Evolutionary conservation across 768 basidiomycete species (phyloP).

Genomic region (Lactarius quietus): DNA sequence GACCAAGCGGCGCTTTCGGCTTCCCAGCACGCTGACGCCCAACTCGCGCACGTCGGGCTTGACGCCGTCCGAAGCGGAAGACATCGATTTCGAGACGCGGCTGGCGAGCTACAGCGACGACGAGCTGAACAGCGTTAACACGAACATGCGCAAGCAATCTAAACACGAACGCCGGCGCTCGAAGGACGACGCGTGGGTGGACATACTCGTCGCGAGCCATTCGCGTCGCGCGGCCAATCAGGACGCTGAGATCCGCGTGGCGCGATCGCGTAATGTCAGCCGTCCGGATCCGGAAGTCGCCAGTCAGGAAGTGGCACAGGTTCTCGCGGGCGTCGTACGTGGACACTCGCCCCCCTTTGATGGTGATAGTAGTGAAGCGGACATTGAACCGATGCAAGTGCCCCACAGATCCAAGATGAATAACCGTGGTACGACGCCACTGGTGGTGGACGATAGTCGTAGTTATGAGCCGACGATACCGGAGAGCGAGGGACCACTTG

Average conservation of each 20-base stretch:
- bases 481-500: background rate
- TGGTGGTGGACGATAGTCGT: background rate
- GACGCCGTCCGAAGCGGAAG: conserved; percentile 70
- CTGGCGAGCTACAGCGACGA: conserved; percentile 60
- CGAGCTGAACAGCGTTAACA: conserved; percentile 29
- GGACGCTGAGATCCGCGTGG: conserved; percentile 46
- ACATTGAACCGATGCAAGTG: conserved; percentile 28
- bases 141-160: conserved; percentile 30
- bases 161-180: conserved; percentile 42
- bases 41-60: conserved; percentile 46
- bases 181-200: conserved; percentile 81
- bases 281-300: conserved; percentile 65
- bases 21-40: conserved; percentile 52
- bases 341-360: conserved; percentile 39
- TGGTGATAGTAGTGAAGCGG: conserved; percentile 29
- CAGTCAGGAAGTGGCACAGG: conserved; percentile 69
- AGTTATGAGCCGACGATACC: conserved; percentile 19
- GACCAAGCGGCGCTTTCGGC: conserved; percentile 54
- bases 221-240: conserved; percentile 51
- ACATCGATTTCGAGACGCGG: conserved; percentile 80
- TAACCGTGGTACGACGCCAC: background rate
- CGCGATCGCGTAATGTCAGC: conserved; percentile 32
- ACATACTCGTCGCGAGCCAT: conserved; percentile 69
- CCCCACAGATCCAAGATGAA: conserved; percentile 20
- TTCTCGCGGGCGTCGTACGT: conserved; percentile 57